A percentile compares a stretch with the other conserved stretches of the same genome.
Conservation (phyloP, 2,329 filamentous ascomycete species). For the Alternaria metachromatica region DNA sequence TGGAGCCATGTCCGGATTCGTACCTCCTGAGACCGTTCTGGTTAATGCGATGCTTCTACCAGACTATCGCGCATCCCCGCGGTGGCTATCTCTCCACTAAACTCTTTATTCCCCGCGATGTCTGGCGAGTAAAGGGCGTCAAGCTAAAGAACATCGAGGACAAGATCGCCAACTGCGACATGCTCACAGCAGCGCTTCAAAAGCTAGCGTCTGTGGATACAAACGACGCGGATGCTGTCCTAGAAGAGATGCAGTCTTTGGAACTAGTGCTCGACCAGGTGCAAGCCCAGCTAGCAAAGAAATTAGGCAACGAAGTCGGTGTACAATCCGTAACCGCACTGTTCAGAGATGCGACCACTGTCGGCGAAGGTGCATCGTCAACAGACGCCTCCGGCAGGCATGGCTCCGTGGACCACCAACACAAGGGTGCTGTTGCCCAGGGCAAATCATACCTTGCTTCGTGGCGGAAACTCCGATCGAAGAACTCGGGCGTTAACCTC, state of each 20-base stretch:
- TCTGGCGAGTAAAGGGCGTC: conserved; percentile 92
- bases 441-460: conserved; percentile 80
- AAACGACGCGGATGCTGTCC: conserved; percentile 85
- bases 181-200: conserved; percentile 84
- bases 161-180: conserved; percentile 90
- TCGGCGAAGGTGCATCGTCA: conserved; percentile 36
- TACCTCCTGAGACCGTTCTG: conserved; percentile 93
- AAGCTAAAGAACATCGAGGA: conserved; percentile 92
- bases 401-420: conserved; percentile 40
- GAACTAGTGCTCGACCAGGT: conserved; percentile 87
- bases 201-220: conserved; percentile 86
- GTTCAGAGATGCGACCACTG: conserved; percentile 71
- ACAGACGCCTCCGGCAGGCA: conserved; percentile 35
- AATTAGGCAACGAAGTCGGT: conserved; percentile 91
- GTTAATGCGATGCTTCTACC: conserved; percentile 94
- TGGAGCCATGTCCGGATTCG: conserved; percentile 92
- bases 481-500: conserved; percentile 72
- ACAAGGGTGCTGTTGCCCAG: conserved; percentile 45
- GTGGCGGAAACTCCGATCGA: conserved; percentile 88
- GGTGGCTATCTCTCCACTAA: conserved; percentile 92
- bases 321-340: conserved; percentile 74
- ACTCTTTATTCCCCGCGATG: conserved; percentile 89
- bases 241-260: conserved; percentile 92
- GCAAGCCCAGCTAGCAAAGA: conserved; percentile 76
- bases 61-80: conserved; percentile 87